phyloP scores from a whole-genome alignment of 805 yeast species.

The Cyberlindnera xishuangbannaensis region DNA sequence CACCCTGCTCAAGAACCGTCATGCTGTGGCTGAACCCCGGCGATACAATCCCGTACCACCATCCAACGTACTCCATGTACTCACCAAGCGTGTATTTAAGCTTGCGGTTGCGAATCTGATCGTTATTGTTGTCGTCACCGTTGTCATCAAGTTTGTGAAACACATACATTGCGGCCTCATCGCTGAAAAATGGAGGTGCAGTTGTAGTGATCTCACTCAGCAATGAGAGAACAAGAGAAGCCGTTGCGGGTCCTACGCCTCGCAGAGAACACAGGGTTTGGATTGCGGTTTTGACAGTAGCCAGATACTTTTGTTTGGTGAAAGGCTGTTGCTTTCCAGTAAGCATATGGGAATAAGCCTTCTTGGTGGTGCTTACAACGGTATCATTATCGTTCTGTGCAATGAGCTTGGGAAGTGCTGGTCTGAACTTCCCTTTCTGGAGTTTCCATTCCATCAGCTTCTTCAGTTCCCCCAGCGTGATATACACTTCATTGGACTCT shows the following conservation, averaged over 20 bases:
- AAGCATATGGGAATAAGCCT: slow-evolving; percentile 12
- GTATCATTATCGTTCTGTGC: slow-evolving; percentile 15
- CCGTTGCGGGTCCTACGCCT: slow-evolving; percentile 27
- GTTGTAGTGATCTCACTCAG: slow-evolving; percentile 8
- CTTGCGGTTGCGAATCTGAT: slow-evolving; percentile 11
- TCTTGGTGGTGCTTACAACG: slow-evolving; percentile 8
- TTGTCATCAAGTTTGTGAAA: slow-evolving; percentile 6
- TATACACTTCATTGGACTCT: not conserved
- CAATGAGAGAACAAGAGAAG: slow-evolving; percentile 20
- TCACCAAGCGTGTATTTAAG: slow-evolving; percentile 20
- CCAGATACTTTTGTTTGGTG: slow-evolving; percentile 9
- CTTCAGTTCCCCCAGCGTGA: slow-evolving; percentile 18
- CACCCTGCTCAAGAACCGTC: slow-evolving; percentile 20
- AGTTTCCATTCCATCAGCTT: slow-evolving; percentile 25
- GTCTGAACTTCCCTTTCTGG: slow-evolving; percentile 25
- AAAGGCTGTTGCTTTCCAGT: not conserved
- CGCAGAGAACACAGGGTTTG: slow-evolving; percentile 10
- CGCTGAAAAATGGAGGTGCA: slow-evolving; percentile 26
- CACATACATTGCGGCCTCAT: slow-evolving; percentile 19
- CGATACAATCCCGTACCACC: slow-evolving; percentile 13
- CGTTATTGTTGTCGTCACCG: not conserved
- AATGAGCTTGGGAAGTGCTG: slow-evolving; percentile 20
- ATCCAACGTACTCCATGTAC: slow-evolving; percentile 13
- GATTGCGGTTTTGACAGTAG: slow-evolving; percentile 9
- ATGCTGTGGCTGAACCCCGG: slow-evolving; percentile 9